A percentile compares a stretch with the other conserved stretches of the same genome.
Conservation (phyloP, 306 rosid species). For the Malus asiatica region DNA sequence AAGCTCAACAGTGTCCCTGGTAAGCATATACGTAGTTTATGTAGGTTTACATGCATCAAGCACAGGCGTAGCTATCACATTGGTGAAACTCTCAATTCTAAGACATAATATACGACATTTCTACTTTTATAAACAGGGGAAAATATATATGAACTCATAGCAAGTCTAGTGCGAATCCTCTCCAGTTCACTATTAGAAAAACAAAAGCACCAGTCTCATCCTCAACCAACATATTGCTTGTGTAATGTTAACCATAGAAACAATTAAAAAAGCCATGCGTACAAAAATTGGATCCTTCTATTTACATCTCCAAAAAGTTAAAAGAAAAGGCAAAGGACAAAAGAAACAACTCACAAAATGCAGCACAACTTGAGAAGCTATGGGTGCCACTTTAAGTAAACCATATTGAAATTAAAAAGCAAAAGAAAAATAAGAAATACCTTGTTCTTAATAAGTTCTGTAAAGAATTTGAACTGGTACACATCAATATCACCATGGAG, state of each 20-base stretch:
- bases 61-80: neutral
- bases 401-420: neutral
- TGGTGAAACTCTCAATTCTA: neutral
- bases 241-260: neutral
- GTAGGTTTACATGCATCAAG: slow-evolving; percentile 1
- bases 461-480: slow-evolving; percentile 92
- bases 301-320: neutral
- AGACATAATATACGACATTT: neutral
- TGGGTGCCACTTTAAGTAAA: neutral
- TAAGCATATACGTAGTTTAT: neutral
- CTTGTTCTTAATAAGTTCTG: slow-evolving; percentile 64
- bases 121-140: neutral
- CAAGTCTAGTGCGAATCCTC: neutral
- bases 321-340: neutral
- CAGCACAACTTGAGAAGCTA: neutral
- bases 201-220: neutral
- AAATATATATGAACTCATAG: neutral
- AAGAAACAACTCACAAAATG: neutral
- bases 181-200: neutral
- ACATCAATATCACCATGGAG: slow-evolving; percentile 95
- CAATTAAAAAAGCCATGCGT: neutral
- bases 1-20: neutral
- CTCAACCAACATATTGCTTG: neutral
- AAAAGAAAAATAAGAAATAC: slow-evolving; percentile 27
- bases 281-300: neutral